Evolutionary conservation across 352 stramenopile genomes (phyloP).

Genomic region (Phytophthora pinifolia): DNA sequence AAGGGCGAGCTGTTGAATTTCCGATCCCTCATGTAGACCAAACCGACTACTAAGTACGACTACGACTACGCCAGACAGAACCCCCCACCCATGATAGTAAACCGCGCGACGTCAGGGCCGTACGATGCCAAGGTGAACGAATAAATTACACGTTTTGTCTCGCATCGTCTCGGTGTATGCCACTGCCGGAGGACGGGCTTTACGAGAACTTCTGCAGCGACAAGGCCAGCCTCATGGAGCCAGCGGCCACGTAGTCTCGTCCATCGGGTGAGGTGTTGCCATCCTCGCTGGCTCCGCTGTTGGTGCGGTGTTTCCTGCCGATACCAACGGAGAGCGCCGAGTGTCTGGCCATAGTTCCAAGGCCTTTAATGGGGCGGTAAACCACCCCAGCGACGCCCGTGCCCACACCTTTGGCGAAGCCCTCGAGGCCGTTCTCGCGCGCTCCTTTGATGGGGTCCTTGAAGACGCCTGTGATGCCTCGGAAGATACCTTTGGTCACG

Average conservation of each 20-base stretch:
- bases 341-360: slow-evolving; percentile 80
- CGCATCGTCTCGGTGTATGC: slow-evolving; percentile 3
- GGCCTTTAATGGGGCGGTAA: slow-evolving; percentile 68
- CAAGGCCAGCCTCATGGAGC: slow-evolving; percentile 59
- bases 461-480: slow-evolving; percentile 73
- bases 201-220: slow-evolving; percentile 60
- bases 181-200: neutral
- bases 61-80: no score
- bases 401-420: slow-evolving; percentile 74
- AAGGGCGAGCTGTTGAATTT: slow-evolving; percentile 77
- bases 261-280: slow-evolving; percentile 12
- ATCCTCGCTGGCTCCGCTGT: slow-evolving; percentile 30
- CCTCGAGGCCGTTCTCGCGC: slow-evolving; percentile 67
- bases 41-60: no score
- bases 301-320: slow-evolving; percentile 39
- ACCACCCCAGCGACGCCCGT: slow-evolving; percentile 70
- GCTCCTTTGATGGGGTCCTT: slow-evolving; percentile 80
- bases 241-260: slow-evolving; percentile 51
- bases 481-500: slow-evolving; percentile 65
- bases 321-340: slow-evolving; percentile 66
- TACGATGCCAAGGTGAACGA: slow-evolving; percentile 28
- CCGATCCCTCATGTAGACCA: slow-evolving; percentile 61
- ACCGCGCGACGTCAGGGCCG: neutral
- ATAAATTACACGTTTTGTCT: slow-evolving; percentile 67
- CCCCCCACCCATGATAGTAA: slow-evolving; percentile 14